Evolutionary conservation across 2,329 filamentous ascomycete species (phyloP), one percentile per base, ranked within the genome.

Genomic region (Pyricularia grisea): DNA sequence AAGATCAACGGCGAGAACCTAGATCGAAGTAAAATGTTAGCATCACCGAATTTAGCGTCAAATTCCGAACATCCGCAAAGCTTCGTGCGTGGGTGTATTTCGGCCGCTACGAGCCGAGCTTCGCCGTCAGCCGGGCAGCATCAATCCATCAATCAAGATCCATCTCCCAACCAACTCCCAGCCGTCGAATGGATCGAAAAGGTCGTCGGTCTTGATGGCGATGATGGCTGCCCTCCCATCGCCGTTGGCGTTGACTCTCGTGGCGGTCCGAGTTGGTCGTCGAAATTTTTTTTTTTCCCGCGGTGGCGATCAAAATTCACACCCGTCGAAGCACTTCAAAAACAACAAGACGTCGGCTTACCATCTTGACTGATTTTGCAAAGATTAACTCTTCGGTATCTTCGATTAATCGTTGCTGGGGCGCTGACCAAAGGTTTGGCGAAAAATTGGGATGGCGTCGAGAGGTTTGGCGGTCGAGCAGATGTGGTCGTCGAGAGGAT

Each of bases 1-100:
- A 80, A 99, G 94, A 89, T 99, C 95, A 88, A 98, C 92, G 84
- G 95, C 95, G 91, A 99, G 93, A 97, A 98, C 94, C 95, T 98
- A 81, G 75, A 65, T 71, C 72, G 72, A 75, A 75, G 66, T 68
- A 72, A 23, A 73, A 72, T 72, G 81, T 88, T 81, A 88, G 85
- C 82, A 50, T 50, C 4, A 50, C 20, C 17, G 17, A 50, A 2
- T 50, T n/a, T 50, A n/a, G 42, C 17, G 17, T n/a, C 17, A n/a
- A 50, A 6, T 50, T 50, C 6, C 17, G 1, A 50, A 50, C 17
- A 50, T 50, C 17, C 17, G n/a, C 42, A 4, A 36, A 3, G 33
- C 42, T 20, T 50, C 81, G 78, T 68, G 70, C 72, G 69, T 73
- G 42, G 17, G 42, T 50, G 14, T 17, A 50, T 50, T n/a, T 5